These are phyloP conservation scores for Metarhizium humberi DNA, from an alignment of 2,329 filamentous ascomycete species.

Conservation along the genomic window DNA sequence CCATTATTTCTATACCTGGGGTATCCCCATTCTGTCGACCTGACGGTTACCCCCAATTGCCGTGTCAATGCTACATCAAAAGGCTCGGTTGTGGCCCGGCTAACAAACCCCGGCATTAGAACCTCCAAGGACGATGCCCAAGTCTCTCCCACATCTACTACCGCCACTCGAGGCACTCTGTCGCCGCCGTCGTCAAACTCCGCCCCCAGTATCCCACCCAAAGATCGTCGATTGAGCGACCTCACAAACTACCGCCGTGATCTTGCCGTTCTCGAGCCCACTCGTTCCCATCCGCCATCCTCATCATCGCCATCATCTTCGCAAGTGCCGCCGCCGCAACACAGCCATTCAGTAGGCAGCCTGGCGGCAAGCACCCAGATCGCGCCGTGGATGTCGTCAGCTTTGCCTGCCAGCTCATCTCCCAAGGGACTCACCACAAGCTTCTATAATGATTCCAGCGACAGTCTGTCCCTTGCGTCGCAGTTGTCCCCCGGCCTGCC, in stretches of 20 bases:
- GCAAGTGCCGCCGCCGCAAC: constrained; percentile 34
- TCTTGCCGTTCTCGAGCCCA: constrained; percentile 56
- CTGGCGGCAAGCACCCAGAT: constrained; percentile 37
- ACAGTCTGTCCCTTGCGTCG: constrained; percentile 51
- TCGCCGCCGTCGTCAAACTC: constrained; percentile 33
- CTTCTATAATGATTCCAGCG: constrained; percentile 70
- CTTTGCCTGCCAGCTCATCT: constrained; percentile 23
- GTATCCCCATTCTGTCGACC: background rate
- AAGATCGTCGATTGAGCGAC: constrained; percentile 49
- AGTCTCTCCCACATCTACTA: constrained; percentile 39
- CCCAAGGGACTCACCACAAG: constrained; percentile 38
- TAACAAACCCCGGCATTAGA: constrained; percentile 11
- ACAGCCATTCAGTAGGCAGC: constrained; percentile 37
- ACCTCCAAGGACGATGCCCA: constrained; percentile 29
- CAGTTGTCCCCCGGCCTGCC: constrained; percentile 66
- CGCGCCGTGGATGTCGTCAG: constrained; percentile 48
- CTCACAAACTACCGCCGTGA: constrained; percentile 65
- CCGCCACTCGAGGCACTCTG: constrained; percentile 32
- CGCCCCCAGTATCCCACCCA: constrained; percentile 30
- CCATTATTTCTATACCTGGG: too few species aligned
- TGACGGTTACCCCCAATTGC: background rate
- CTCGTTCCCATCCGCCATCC: constrained; percentile 36
- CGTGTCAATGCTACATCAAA: background rate
- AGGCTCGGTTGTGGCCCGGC: background rate
- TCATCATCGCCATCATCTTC: constrained; percentile 13